phyloP scores from a whole-genome alignment of 2,329 filamentous ascomycete species.

The Parascedosporium putredinis region DNA sequence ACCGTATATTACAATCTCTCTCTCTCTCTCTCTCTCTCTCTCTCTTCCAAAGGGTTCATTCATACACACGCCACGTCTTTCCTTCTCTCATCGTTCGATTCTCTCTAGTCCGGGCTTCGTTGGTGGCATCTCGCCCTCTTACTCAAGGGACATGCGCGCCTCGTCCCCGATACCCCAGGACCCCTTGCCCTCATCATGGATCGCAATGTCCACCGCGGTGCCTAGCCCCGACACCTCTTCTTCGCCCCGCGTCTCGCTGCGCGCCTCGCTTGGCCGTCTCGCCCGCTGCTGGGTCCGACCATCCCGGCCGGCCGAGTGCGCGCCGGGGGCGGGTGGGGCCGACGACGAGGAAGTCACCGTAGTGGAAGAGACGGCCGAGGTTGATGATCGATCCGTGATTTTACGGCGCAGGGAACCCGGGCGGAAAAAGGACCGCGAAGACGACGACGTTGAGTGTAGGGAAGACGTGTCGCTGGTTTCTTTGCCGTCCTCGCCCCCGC shows the following conservation, averaged over 20 bases:
- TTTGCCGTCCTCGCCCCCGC: constrained; percentile 15
- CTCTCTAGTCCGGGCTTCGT: neutral
- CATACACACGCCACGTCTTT: neutral
- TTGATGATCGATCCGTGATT: constrained; percentile 25
- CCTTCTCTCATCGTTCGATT: neutral
- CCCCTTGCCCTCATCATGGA: constrained; percentile 42
- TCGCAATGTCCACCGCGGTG: constrained; percentile 36
- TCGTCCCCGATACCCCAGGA: constrained; percentile 80
- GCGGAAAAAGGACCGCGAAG: constrained; percentile 35
- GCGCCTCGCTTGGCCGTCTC: too few species aligned
- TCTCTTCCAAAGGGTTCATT: too few species aligned
- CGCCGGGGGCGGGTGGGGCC: constrained; percentile 26
- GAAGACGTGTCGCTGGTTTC: constrained; percentile 32
- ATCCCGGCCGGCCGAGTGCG: too few species aligned
- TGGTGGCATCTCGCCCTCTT: neutral
- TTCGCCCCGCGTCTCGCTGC: constrained; percentile 20
- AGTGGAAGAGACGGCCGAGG: too few species aligned
- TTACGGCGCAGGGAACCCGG: constrained; percentile 29
- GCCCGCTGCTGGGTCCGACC: too few species aligned
- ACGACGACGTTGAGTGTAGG: constrained; percentile 38
- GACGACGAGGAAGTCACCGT: constrained; percentile 33
- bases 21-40: too few species aligned
- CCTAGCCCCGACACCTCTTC: constrained; percentile 31
- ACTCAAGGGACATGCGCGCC: constrained; percentile 73
- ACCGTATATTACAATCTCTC: neutral